These are phyloP conservation scores for Melastoma malabathricum DNA, from an alignment of 345 rosid species.

Conservation along the genomic window DNA sequence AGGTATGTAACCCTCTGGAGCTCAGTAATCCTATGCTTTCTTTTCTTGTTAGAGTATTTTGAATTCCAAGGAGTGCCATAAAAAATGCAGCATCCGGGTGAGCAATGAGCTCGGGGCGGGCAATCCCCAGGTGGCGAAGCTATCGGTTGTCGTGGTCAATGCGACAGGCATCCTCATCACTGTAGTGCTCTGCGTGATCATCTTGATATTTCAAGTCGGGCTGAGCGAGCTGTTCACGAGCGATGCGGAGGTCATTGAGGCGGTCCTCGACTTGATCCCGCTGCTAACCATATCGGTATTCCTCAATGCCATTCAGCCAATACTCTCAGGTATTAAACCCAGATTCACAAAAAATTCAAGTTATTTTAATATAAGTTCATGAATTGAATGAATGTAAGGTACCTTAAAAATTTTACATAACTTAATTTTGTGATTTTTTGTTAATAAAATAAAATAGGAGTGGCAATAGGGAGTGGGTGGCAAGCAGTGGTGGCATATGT, in stretches of 20 bases:
- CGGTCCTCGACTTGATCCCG: slow-evolving; percentile 55
- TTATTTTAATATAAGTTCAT: too few relatives aligned
- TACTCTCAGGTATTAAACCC: slow-evolving; percentile 55
- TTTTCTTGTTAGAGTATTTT: not conserved
- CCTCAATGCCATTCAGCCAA: slow-evolving; percentile 86
- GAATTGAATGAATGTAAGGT: too few relatives aligned
- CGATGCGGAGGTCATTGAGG: slow-evolving; percentile 49
- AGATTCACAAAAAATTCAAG: not conserved
- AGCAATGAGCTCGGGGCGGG: slow-evolving; percentile 91
- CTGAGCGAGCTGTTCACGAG: slow-evolving; percentile 61
- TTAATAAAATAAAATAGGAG: slow-evolving; percentile 26
- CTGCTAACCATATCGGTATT: slow-evolving; percentile 75
- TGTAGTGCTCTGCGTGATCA: slow-evolving; percentile 29
- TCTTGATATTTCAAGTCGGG: slow-evolving; percentile 36
- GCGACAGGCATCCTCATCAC: slow-evolving; percentile 50
- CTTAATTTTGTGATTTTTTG: too few relatives aligned
- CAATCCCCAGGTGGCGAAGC: slow-evolving; percentile 55
- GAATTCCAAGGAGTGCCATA: not conserved
- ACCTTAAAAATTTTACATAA: too few relatives aligned
- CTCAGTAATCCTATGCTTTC: not conserved
- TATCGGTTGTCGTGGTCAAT: slow-evolving; percentile 67
- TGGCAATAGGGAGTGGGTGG: slow-evolving; percentile 98
- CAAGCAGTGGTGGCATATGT: slow-evolving; percentile 87
- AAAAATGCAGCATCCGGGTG: slow-evolving; percentile 47
- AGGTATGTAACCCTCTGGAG: slow-evolving; percentile 26